These are phyloP conservation scores for Lomentospora prolificans DNA, from an alignment of 2,329 filamentous ascomycete genomes.

Conservation along the genomic window DNA sequence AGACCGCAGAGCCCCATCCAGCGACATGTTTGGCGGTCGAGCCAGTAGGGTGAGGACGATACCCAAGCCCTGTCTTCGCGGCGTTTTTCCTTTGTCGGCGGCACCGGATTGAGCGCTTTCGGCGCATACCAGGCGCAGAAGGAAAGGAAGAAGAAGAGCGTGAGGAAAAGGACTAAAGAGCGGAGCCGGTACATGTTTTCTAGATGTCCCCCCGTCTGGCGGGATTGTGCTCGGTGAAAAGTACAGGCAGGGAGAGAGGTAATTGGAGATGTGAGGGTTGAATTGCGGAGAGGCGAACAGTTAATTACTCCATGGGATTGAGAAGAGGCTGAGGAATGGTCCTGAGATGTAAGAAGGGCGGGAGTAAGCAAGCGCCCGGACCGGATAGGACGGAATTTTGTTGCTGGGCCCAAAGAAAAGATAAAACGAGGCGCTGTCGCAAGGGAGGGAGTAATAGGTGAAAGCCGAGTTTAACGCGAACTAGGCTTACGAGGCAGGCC, in stretches of 20 bases:
- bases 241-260: background rate
- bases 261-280: background rate
- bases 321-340: background rate
- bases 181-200: slow-evolving; percentile 35
- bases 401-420: background rate
- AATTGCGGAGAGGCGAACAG: background rate
- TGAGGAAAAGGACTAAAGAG: slow-evolving; percentile 27
- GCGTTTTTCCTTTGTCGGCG: slow-evolving; percentile 50
- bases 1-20: slow-evolving; percentile 74
- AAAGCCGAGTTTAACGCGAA: background rate
- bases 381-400: background rate
- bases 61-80: slow-evolving; percentile 60
- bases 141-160: slow-evolving; percentile 32
- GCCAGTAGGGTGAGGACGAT: slow-evolving; percentile 59
- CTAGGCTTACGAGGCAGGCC: too few species aligned
- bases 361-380: background rate
- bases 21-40: slow-evolving; percentile 66
- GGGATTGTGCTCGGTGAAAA: background rate
- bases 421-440: background rate
- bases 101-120: slow-evolving; percentile 50
- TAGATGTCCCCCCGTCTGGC: background rate
- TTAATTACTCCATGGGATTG: background rate
- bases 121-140: slow-evolving; percentile 42
- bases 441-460: background rate
- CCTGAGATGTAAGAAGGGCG: background rate